Percentiles rank a stretch among this genome's conserved stretches.
Conservation (phyloP, 1,284 basidiomycete species). For the Coniferiporia weirii region DNA sequence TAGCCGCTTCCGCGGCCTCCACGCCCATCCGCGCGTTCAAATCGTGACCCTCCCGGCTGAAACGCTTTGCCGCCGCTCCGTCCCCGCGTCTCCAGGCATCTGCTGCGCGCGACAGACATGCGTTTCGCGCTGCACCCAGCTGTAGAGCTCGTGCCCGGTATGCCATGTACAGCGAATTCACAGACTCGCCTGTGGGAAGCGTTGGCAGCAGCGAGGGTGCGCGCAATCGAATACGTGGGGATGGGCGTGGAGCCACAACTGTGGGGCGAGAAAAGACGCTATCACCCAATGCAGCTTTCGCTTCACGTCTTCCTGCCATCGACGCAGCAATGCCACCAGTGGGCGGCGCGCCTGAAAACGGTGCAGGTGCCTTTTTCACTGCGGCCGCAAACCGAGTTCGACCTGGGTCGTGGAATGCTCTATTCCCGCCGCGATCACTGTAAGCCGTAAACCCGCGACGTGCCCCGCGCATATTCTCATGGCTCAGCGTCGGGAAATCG, state of each 20-base stretch:
- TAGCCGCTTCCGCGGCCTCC: slow-evolving; percentile 80
- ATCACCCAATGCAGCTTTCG: slow-evolving; percentile 52
- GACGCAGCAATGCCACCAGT: slow-evolving; percentile 15
- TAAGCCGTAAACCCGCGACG: slow-evolving; percentile 34
- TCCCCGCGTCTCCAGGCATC: slow-evolving; percentile 94
- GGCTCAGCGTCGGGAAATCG: slow-evolving; percentile 85
- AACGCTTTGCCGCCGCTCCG: slow-evolving; percentile 90
- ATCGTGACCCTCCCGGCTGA: slow-evolving; percentile 89
- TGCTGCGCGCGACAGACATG: slow-evolving; percentile 90
- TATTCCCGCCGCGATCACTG: slow-evolving; percentile 30
- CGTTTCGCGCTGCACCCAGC: slow-evolving; percentile 89
- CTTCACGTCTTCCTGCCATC: slow-evolving; percentile 35
- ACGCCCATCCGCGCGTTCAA: slow-evolving; percentile 84
- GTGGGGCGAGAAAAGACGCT: slow-evolving; percentile 58
- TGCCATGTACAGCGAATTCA: slow-evolving; percentile 81
- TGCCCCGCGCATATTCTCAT: slow-evolving; percentile 36
- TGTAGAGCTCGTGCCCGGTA: slow-evolving; percentile 85
- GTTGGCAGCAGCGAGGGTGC: slow-evolving; percentile 85
- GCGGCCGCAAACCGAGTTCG: slow-evolving; percentile 81
- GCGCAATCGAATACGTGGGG: slow-evolving; percentile 77
- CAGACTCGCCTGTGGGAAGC: slow-evolving; percentile 72
- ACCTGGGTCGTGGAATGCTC: slow-evolving; percentile 61
- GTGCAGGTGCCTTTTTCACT: slow-evolving; percentile 54
- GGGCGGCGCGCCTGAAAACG: slow-evolving; percentile 1
- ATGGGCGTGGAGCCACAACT: slow-evolving; percentile 78